Base-by-base conservation (phyloP, 257 asterid species). In the Orobanche coerulescens region DNA sequence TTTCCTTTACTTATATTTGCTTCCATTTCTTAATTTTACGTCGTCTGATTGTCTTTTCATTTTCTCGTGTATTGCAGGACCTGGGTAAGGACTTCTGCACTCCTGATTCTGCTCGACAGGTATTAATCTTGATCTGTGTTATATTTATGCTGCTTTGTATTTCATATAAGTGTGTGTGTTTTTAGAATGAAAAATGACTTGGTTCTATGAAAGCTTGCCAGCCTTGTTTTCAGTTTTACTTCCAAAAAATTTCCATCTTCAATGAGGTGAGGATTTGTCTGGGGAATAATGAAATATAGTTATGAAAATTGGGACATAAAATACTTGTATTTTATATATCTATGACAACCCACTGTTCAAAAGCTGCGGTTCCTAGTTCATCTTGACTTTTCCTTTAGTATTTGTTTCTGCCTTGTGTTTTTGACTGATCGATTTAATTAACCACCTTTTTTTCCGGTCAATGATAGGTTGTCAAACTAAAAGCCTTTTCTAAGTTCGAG, bases 51-150 rank as follows among this genome's bases (percentile, higher is more conserved):
- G 50, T 40, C 47, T 12, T 40, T 40, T 13, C 14, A 13, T 40
- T 36, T 15, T 23, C 1, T 37, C 4, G 2, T 51, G 62, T 49
- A n/a, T 61, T 73, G 63, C 87, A 86, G 95, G 87, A 88, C 64
- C 74, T 86, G 71, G 82, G 85, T 71, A 83, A 82, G 79, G 94
- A 88, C 13, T 86, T 86, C 70, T 42, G 75, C 40, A 65, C 83
- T 19, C 73, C 90, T 1, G 95, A 82, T 12, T 76, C 95, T n/a
- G 95, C 96, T 13, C 76, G 88, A 84, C 66, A 83, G 95, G 95
- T 87, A 11, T 31, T 11, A 33, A 23, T 40, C 40, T 36, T 61
- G 22, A 26, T 22, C 0, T 19, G 10, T n/a, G 5, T 26, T 26
- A 8, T 48, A 6, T 47, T 11, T 36, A 1, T 60, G 49, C 33